Conservation (phyloP, 306 rosid genomes). For the Luffa acutangula region DNA sequence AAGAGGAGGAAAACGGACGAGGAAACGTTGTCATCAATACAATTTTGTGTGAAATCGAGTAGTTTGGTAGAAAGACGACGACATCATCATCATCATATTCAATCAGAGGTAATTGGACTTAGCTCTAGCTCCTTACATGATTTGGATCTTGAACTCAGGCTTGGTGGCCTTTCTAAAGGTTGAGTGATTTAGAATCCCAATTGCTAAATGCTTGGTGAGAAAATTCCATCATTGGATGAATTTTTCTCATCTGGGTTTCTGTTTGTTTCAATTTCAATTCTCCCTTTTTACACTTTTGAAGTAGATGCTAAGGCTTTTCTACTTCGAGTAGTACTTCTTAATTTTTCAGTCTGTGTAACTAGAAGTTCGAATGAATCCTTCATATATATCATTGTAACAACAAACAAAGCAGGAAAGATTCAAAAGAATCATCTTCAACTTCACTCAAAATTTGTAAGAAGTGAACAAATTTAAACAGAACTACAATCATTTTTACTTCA, state of each 20-base stretch:
- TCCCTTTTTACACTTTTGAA: not conserved
- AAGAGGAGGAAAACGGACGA: not conserved
- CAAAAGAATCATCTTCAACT: not conserved
- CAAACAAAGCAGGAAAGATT: not conserved
- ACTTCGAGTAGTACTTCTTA: not conserved
- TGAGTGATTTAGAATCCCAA: not conserved
- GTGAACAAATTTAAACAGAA: not conserved
- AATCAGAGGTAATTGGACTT: conserved; percentile 6
- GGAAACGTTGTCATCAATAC: not conserved
- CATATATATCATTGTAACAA: not conserved
- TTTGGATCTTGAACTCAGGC: conserved; percentile 10
- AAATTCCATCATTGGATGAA: not conserved
- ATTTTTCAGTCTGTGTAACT: not conserved
- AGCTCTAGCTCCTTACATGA: conserved; percentile 2
- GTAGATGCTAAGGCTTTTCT: not conserved
- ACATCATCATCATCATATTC: not conserved
- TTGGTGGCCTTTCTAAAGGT: conserved; percentile 2
- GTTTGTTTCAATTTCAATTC: not conserved
- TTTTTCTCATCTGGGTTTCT: not conserved
- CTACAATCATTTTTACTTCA: not conserved
- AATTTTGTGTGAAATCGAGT: not conserved
- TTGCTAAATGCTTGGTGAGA: not conserved
- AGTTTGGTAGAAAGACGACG: not conserved
- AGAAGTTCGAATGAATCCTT: not conserved
- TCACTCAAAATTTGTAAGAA: not conserved